phyloP scores from a whole-genome alignment of 2,329 filamentous ascomycete species.

The Colletotrichum costaricense region DNA sequence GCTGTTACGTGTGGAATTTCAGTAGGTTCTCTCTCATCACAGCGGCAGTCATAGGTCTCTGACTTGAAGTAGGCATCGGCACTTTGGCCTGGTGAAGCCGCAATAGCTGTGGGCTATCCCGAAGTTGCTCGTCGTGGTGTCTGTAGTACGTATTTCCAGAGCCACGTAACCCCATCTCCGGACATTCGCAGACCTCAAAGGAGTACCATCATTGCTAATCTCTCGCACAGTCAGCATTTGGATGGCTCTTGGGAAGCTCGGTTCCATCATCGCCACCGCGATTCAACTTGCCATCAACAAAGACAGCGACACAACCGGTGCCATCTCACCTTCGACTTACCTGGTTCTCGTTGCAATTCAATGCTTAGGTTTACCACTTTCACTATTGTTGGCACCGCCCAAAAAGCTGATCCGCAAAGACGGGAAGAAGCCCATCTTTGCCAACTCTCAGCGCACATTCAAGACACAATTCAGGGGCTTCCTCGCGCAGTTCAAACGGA shows the following conservation, averaged over 20 bases:
- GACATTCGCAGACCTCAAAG: neutral
- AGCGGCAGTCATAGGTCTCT: neutral
- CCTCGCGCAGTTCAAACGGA: slow-evolving; percentile 16
- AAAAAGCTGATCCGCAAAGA: slow-evolving; percentile 56
- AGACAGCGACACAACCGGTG: slow-evolving; percentile 51
- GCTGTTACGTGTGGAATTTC: slow-evolving; percentile 23
- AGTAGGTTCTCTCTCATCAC: neutral
- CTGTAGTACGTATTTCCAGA: slow-evolving; percentile 40
- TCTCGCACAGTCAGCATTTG: slow-evolving; percentile 52
- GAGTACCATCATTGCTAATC: neutral
- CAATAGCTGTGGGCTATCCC: slow-evolving; percentile 45
- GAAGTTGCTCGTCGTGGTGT: slow-evolving; percentile 56
- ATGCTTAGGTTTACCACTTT: slow-evolving; percentile 56
- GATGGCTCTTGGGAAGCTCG: slow-evolving; percentile 63
- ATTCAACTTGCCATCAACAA: slow-evolving; percentile 63
- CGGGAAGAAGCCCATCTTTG: slow-evolving; percentile 39
- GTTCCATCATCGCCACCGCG: slow-evolving; percentile 62
- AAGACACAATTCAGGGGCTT: slow-evolving; percentile 18
- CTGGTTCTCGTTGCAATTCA: slow-evolving; percentile 55
- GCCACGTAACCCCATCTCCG: neutral
- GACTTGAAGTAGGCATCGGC: slow-evolving; percentile 41
- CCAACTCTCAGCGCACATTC: slow-evolving; percentile 45
- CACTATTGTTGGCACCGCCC: slow-evolving; percentile 55
- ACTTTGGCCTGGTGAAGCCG: slow-evolving; percentile 48
- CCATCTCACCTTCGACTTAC: slow-evolving; percentile 55